Conservation (phyloP, 2,329 filamentous ascomycete species). For the Rhynchosporium agropyri region DNA sequence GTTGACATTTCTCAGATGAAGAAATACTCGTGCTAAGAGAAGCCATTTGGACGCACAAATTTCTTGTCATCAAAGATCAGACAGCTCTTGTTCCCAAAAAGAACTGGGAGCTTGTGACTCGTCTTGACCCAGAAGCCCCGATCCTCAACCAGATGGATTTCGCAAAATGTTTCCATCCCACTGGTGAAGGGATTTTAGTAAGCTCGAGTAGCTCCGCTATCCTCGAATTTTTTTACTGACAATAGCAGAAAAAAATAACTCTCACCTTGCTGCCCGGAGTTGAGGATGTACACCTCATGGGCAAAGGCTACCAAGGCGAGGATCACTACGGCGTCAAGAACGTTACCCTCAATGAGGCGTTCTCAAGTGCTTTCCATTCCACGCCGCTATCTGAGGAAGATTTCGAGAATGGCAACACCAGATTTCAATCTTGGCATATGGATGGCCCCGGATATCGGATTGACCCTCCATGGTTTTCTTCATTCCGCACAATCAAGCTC, state of each 20-base stretch:
- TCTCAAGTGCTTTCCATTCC: slow-evolving; percentile 45
- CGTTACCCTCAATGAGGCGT: slow-evolving; percentile 41
- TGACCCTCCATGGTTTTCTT: slow-evolving; percentile 49
- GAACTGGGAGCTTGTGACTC: slow-evolving; percentile 50
- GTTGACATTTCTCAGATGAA: slow-evolving; percentile 42
- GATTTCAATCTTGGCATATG: slow-evolving; percentile 54
- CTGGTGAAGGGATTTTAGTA: too few species aligned
- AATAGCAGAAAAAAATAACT: slow-evolving; percentile 40
- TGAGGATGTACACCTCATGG: slow-evolving; percentile 50
- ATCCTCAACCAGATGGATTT: slow-evolving; percentile 49
- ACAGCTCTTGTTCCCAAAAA: slow-evolving; percentile 46
- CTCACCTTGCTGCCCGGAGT: slow-evolving; percentile 46
- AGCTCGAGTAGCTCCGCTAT: too few species aligned
- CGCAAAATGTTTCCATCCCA: slow-evolving; percentile 38
- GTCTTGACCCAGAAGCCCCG: slow-evolving; percentile 48
- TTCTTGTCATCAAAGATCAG: slow-evolving; percentile 50
- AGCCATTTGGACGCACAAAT: slow-evolving; percentile 49
- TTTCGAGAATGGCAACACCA: slow-evolving; percentile 47
- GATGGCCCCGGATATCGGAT: slow-evolving; percentile 49
- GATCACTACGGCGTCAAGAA: slow-evolving; percentile 50
- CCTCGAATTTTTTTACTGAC: neutral
- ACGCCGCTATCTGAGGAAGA: slow-evolving; percentile 42
- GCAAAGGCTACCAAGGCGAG: slow-evolving; percentile 49
- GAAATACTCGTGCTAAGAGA: slow-evolving; percentile 45
- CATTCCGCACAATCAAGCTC: slow-evolving; percentile 46